These are phyloP conservation scores for Backusella psychrophila DNA, from an alignment of 192 early-diverging fungal species.

Conservation along the genomic window DNA sequence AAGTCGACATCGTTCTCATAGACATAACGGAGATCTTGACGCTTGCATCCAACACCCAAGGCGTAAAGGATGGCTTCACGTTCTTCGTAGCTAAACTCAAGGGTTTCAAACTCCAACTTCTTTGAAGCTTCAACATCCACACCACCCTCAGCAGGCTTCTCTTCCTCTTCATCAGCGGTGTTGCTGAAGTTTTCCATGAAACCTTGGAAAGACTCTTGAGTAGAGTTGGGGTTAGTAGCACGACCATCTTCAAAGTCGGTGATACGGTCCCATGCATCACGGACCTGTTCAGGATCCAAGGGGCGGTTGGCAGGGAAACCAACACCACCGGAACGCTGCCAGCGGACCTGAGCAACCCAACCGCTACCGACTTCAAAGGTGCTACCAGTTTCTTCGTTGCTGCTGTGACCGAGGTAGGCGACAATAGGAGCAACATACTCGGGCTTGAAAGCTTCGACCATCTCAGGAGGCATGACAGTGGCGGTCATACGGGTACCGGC, in stretches of 20 bases:
- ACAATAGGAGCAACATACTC: constrained; percentile 95
- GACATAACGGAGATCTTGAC: constrained; percentile 82
- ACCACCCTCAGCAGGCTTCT: constrained; percentile 38
- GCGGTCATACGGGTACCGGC: constrained; percentile 98
- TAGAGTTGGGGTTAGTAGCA: constrained; percentile 79
- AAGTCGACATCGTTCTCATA: constrained; percentile 92
- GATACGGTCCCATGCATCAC: constrained; percentile 74
- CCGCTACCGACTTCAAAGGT: constrained; percentile 97
- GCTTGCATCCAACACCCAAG: constrained; percentile 89
- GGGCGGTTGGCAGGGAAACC: constrained; percentile 84
- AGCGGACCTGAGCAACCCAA: constrained; percentile 93
- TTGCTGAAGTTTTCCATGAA: constrained; percentile 85
- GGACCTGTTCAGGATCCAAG: constrained; percentile 85
- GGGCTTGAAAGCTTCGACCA: constrained; percentile 94
- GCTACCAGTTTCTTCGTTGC: constrained; percentile 72
- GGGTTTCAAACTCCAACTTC: constrained; percentile 48
- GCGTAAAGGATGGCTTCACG: constrained; percentile 94
- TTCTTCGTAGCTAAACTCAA: constrained; percentile 74
- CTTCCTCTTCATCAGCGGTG: constrained; percentile 43
- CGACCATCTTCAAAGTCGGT: constrained; percentile 95
- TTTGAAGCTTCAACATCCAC: constrained; percentile 69
- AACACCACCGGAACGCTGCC: constrained; percentile 93
- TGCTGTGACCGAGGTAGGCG: constrained; percentile 85
- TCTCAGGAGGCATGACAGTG: constrained; percentile 93
- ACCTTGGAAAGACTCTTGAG: constrained; percentile 77